phyloP scores from a whole-genome alignment of 139 green algal species.

The Chlorella vulgaris region DNA sequence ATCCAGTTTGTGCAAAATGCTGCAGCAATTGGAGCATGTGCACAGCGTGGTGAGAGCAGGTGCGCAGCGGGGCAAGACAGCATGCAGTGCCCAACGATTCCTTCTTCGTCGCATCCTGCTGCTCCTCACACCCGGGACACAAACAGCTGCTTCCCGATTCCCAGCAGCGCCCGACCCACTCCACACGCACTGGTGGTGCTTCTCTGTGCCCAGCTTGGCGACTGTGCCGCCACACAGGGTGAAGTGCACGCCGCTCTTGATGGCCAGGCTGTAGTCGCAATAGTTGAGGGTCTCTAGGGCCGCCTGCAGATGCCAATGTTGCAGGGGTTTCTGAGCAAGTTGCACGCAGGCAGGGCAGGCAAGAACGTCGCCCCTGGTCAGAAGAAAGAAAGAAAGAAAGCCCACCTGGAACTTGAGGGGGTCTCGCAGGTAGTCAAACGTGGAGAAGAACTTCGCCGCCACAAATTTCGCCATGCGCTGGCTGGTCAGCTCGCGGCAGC shows the following conservation, averaged over 20 bases:
- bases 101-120: no score
- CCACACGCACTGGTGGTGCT: conserved; percentile 72
- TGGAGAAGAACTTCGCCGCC: conserved; percentile 65
- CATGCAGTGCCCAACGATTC: no score
- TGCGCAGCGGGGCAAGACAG: neutral
- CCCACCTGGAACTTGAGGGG: conserved; percentile 63
- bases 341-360: no score
- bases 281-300: conserved; percentile 74
- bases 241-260: conserved; percentile 93
- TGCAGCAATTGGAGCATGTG: neutral
- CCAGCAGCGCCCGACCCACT: neutral
- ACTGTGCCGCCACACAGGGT: conserved; percentile 73
- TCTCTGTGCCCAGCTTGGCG: conserved; percentile 77
- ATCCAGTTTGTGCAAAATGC: conserved; percentile 62
- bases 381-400: no score
- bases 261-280: conserved; percentile 85
- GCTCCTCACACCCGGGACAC: neutral
- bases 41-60: neutral
- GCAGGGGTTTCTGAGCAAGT: neutral
- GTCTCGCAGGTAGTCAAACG: conserved; percentile 50
- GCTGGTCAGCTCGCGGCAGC: conserved; percentile 80
- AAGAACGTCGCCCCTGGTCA: no score
- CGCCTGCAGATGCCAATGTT: conserved; percentile 49
- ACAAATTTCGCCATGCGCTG: conserved; percentile 72
- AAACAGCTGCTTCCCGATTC: neutral